phyloP scores from a whole-genome alignment of 164 flowering plant species.

The Annona squamosa region DNA sequence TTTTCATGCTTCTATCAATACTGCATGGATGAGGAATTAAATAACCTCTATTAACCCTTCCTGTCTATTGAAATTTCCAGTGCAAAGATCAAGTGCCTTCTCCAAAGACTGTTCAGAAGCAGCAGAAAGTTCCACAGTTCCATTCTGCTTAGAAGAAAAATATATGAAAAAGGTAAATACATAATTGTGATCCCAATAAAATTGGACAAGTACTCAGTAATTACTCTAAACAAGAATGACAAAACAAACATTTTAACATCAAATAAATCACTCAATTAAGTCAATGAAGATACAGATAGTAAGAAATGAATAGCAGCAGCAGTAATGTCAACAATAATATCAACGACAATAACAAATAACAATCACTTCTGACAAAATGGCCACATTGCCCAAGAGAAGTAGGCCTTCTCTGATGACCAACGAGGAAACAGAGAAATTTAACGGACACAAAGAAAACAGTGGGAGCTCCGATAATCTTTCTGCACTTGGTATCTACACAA shows the following conservation, averaged over 20 bases:
- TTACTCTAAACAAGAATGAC: background rate
- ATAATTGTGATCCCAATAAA: constrained; percentile 1
- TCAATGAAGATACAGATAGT: no score
- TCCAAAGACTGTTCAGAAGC: constrained; percentile 51
- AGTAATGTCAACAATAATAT: no score
- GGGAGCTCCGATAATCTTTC: no score
- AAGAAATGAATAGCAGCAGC: no score
- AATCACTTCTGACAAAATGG: no score
- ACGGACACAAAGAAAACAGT: no score
- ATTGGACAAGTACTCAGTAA: background rate
- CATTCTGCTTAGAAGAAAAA: constrained; percentile 28
- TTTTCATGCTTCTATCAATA: background rate
- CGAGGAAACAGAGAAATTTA: no score
- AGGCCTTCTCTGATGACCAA: no score
- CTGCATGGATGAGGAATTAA: constrained; percentile 3
- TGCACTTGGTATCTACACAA: no score
- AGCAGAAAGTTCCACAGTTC: constrained; percentile 26
- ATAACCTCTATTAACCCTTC: constrained; percentile 65
- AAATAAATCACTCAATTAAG: no score
- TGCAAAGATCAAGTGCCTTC: constrained; percentile 47
- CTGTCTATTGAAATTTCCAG: constrained; percentile 33
- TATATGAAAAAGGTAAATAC: constrained; percentile 6
- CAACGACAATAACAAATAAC: no score
- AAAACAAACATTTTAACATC: background rate
- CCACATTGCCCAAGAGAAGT: no score